These are phyloP conservation scores for Ascochyta koolunga DNA, from an alignment of 2,329 filamentous ascomycete genomes.

Conservation along the genomic window DNA sequence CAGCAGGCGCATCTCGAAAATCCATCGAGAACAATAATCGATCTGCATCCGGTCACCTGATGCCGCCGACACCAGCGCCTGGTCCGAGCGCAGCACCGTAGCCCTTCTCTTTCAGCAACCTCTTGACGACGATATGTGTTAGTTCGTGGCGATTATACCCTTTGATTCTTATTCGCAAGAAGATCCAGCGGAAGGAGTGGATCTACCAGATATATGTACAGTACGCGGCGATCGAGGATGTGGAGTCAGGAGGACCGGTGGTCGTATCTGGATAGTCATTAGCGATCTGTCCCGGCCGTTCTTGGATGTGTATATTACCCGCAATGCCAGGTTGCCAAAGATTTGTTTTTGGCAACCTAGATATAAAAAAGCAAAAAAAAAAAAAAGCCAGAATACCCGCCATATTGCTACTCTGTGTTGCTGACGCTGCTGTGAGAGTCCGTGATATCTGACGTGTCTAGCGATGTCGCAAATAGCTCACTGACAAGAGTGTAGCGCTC, in stretches of 20 bases:
- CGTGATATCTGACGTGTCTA: background rate
- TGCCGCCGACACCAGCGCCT: constrained; percentile 35
- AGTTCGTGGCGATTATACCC: constrained; percentile 40
- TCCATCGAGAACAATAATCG: constrained; percentile 46
- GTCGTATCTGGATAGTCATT: constrained; percentile 24
- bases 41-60: constrained; percentile 43
- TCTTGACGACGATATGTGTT: constrained; percentile 29
- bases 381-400: constrained; percentile 11
- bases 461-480: background rate
- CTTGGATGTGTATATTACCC: constrained; percentile 23
- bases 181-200: constrained; percentile 14
- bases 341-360: background rate
- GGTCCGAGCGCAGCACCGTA: constrained; percentile 9
- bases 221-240: constrained; percentile 7
- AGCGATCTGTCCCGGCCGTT: constrained; percentile 13
- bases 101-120: constrained; percentile 16
- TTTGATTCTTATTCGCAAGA: constrained; percentile 34
- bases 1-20: constrained; percentile 26
- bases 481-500: background rate
- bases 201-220: constrained; percentile 37
- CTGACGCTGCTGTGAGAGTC: background rate
- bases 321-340: constrained; percentile 1
- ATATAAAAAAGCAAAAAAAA: too few species aligned
- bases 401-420: background rate
- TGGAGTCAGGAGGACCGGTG: background rate